Evolutionary conservation across 495 filamentous ascomycete genomes (phyloP).

Genomic region (Lepraria neglecta): DNA sequence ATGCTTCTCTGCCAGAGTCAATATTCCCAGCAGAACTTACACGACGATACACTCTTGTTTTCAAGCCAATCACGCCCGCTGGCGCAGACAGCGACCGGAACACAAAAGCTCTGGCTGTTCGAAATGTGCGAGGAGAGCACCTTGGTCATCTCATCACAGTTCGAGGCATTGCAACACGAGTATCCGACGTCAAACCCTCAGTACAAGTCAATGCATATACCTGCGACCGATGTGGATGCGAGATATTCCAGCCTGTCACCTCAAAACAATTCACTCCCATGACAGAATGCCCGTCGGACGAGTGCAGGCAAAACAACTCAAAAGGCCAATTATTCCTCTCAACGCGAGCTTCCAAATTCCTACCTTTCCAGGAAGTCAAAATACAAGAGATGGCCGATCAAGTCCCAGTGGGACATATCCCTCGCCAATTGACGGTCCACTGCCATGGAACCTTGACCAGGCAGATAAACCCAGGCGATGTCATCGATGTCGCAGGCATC

Average conservation of each 20-base stretch:
- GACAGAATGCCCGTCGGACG: slow-evolving; percentile 73
- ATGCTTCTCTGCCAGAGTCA: slow-evolving; percentile 45
- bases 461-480: slow-evolving; percentile 85
- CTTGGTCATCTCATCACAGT: slow-evolving; percentile 90
- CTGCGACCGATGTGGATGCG: slow-evolving; percentile 90
- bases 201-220: slow-evolving; percentile 95
- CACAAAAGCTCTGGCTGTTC: slow-evolving; percentile 81
- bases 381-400: slow-evolving; percentile 98
- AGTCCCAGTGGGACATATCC: slow-evolving; percentile 95
- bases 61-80: slow-evolving; percentile 78
- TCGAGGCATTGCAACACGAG: slow-evolving; percentile 87
- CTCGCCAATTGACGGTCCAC: slow-evolving; percentile 78
- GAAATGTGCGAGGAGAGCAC: slow-evolving; percentile 86
- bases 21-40: slow-evolving; percentile 89
- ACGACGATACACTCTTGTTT: slow-evolving; percentile 87
- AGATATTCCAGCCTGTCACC: slow-evolving; percentile 94
- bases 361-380: slow-evolving; percentile 97
- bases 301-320: slow-evolving; percentile 83
- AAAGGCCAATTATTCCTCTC: slow-evolving; percentile 91
- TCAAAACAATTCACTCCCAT: slow-evolving; percentile 86
- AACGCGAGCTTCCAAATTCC: slow-evolving; percentile 89
- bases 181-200: slow-evolving; percentile 97
- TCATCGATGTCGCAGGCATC: slow-evolving; percentile 87
- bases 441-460: slow-evolving; percentile 82
- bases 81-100: slow-evolving; percentile 55